Conservation (phyloP, 345 rosid species). For the Leavenworthia alabamica region DNA sequence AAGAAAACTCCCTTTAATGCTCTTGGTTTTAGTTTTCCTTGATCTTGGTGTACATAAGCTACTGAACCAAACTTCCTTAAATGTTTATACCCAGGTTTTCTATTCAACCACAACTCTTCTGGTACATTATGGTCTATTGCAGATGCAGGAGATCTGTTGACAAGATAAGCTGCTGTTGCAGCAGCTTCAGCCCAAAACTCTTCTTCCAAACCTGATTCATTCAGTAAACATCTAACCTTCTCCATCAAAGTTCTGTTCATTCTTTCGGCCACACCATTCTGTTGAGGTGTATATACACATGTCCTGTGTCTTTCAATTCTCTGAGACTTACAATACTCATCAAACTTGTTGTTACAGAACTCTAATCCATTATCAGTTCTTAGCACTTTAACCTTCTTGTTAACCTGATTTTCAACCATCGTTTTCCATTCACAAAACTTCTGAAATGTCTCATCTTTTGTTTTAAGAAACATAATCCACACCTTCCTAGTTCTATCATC, state of each 20-base stretch:
- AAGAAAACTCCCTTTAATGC: neutral
- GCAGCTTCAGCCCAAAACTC: neutral
- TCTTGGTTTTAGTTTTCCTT: neutral
- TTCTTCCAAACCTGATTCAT: neutral
- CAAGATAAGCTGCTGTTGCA: neutral
- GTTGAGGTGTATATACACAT: neutral
- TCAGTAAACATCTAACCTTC: neutral
- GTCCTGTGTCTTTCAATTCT: neutral
- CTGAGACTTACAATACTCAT: neutral
- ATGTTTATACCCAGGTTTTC: neutral
- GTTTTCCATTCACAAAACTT: too few species aligned
- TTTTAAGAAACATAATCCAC: too few species aligned
- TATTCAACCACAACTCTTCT: neutral
- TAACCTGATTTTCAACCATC: too few species aligned
- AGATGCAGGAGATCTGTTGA: neutral
- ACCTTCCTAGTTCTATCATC: too few species aligned
- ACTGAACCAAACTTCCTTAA: neutral
- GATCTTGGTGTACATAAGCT: neutral
- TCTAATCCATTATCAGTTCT: too few species aligned
- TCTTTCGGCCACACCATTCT: neutral
- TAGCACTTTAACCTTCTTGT: too few species aligned
- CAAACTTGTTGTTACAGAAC: neutral
- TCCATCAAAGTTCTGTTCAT: neutral
- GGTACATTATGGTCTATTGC: neutral
- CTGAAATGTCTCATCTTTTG: too few species aligned